Evolutionary conservation across 2,329 filamentous ascomycete genomes (phyloP).

Genomic region (Furcasterigmium sp.): DNA sequence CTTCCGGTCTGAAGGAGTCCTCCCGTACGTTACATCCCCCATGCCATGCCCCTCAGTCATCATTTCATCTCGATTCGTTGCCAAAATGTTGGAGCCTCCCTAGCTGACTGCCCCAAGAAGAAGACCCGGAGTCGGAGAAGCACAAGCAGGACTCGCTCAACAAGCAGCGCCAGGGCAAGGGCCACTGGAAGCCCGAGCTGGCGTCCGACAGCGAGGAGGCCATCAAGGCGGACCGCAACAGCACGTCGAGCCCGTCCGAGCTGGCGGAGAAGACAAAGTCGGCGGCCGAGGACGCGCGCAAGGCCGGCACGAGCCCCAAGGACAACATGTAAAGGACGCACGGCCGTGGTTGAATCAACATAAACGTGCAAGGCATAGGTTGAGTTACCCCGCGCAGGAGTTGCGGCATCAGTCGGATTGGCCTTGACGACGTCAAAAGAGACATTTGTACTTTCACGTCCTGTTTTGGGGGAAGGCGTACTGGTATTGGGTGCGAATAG

Average conservation of each 20-base stretch:
- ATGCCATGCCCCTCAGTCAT: background rate
- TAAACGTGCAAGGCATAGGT: no score
- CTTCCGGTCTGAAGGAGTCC: slow-evolving; percentile 29
- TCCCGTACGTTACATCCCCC: slow-evolving; percentile 20
- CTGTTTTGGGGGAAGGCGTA: no score
- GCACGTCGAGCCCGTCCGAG: slow-evolving; percentile 34
- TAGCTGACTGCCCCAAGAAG: slow-evolving; percentile 16
- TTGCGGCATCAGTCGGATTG: no score
- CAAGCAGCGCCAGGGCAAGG: slow-evolving; percentile 66
- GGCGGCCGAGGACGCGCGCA: slow-evolving; percentile 41
- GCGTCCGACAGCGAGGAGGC: slow-evolving; percentile 76
- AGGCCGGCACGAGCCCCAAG: slow-evolving; percentile 42
- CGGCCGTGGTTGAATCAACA: no score
- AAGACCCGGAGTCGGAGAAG: slow-evolving; percentile 40
- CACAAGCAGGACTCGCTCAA: slow-evolving; percentile 56
- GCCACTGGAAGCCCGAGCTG: slow-evolving; percentile 72
- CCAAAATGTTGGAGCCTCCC: background rate
- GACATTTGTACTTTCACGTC: no score
- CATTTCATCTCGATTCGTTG: no score
- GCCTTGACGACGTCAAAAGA: no score
- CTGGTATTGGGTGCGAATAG: no score
- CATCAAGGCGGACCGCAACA: slow-evolving; percentile 60
- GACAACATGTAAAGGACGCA: slow-evolving; percentile 36
- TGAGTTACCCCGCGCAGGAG: no score
- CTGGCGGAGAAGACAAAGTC: slow-evolving; percentile 57